Evolutionary conservation across 2,329 filamentous ascomycete genomes (phyloP).

Genomic region (Byssoonygena ceratinophila): DNA sequence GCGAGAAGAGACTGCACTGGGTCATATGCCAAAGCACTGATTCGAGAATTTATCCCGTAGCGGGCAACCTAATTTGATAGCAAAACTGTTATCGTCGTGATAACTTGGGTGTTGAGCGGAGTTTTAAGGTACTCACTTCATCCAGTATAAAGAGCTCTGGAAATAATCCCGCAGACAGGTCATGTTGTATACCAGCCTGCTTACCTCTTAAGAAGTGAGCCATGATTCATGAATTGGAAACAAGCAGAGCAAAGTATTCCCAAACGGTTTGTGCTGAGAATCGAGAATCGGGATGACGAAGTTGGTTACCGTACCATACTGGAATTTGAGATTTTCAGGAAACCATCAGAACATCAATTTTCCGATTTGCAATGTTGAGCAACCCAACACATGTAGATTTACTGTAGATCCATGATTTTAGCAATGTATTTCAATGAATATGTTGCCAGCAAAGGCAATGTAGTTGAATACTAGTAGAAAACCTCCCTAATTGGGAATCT

Average conservation of each 20-base stretch:
- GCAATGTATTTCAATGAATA: too few species aligned
- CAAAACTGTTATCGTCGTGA: too few species aligned
- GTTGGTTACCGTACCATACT: neutral
- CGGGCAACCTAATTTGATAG: constrained; percentile 46
- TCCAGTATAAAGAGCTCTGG: constrained; percentile 72
- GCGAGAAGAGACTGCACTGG: constrained; percentile 88
- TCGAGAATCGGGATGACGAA: neutral
- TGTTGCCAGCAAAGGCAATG: too few species aligned
- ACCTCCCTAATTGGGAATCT: too few species aligned
- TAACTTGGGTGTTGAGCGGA: too few species aligned
- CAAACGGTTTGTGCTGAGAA: neutral
- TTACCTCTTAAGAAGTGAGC: constrained; percentile 80
- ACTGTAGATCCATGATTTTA: too few species aligned
- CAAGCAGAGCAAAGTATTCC: neutral
- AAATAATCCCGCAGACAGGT: constrained; percentile 71
- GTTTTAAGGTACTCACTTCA: constrained; percentile 60
- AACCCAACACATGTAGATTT: too few species aligned
- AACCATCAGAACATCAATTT: too few species aligned
- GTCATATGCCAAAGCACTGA: constrained; percentile 77
- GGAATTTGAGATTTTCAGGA: too few species aligned
- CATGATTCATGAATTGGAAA: constrained; percentile 43
- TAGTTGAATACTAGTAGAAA: too few species aligned
- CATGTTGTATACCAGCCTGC: constrained; percentile 84
- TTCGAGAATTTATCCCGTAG: constrained; percentile 68
- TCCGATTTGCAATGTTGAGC: too few species aligned